Conservation (phyloP, 345 rosid species). For the Aquilaria sinensis region DNA sequence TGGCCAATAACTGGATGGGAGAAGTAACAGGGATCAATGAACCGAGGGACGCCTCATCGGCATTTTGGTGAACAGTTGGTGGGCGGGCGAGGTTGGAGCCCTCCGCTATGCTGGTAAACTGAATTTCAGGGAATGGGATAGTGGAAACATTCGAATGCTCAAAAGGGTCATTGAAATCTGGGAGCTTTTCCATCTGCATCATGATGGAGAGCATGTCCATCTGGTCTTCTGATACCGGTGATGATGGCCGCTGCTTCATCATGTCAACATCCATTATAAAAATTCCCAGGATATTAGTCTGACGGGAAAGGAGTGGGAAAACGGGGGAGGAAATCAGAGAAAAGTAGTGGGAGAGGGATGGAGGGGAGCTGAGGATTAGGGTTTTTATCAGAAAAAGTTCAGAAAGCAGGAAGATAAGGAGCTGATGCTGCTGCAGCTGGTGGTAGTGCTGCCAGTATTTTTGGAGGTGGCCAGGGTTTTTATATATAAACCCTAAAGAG, state of each 20-base stretch:
- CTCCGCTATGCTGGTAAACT: slow-evolving; percentile 20
- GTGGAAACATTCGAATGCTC: background rate
- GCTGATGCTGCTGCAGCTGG: background rate
- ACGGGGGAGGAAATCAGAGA: slow-evolving; percentile 7
- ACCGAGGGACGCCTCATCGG: background rate
- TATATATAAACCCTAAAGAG: too few relatives aligned
- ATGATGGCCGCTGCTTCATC: slow-evolving; percentile 25
- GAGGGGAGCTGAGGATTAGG: slow-evolving; percentile 19
- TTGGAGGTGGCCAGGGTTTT: too few relatives aligned
- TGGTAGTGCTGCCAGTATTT: too few relatives aligned
- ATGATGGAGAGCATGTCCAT: slow-evolving; percentile 52
- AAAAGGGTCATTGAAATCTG: slow-evolving; percentile 37
- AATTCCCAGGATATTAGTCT: background rate
- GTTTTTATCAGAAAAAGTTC: slow-evolving; percentile 10
- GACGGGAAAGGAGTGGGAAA: background rate
- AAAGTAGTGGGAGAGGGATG: slow-evolving; percentile 20
- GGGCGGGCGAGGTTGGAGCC: background rate
- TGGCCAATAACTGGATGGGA: slow-evolving; percentile 12
- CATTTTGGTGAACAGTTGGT: slow-evolving; percentile 10
- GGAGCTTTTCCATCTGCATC: slow-evolving; percentile 66
- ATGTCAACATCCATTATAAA: slow-evolving; percentile 38
- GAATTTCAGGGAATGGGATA: slow-evolving; percentile 17
- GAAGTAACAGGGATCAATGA: slow-evolving; percentile 2
- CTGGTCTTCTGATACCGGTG: slow-evolving; percentile 22
- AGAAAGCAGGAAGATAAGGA: slow-evolving; percentile 18